Conservation (phyloP, 371 early-diverging fungal species). For the Coemansia sp. region DNA sequence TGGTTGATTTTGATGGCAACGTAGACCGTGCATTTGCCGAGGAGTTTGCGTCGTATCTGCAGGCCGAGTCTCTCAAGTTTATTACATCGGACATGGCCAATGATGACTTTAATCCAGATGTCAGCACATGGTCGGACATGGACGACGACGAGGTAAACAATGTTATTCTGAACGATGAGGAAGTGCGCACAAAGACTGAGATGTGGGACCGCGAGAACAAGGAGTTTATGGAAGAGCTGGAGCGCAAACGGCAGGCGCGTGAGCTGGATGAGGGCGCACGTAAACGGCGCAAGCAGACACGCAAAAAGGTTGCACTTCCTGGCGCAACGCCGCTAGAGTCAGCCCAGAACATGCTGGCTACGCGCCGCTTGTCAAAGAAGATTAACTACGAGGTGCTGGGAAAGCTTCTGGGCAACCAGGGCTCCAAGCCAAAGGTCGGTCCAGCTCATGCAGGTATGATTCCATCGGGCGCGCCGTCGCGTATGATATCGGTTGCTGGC, state of each 20-base stretch:
- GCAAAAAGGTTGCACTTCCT: constrained; percentile 21
- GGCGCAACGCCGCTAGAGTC: constrained; percentile 70
- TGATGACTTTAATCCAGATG: constrained; percentile 36
- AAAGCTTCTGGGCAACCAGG: constrained; percentile 58
- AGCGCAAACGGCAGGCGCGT: constrained; percentile 49
- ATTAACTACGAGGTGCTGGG: constrained; percentile 85
- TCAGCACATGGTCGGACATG: constrained; percentile 60
- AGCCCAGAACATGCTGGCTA: constrained; percentile 66
- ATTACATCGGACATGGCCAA: constrained; percentile 3
- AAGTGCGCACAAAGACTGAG: constrained; percentile 71
- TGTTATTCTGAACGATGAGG: constrained; percentile 69
- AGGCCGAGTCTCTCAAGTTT: constrained; percentile 17
- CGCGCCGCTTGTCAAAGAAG: constrained; percentile 79
- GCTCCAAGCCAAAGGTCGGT: constrained; percentile 14
- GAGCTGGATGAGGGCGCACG: constrained; percentile 23
- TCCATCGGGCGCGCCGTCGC: constrained; percentile 41
- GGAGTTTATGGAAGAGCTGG: constrained; percentile 79
- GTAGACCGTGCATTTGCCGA: constrained; percentile 24
- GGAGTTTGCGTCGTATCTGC: constrained; percentile 26
- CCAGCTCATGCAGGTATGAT: constrained; percentile 22
- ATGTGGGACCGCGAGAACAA: constrained; percentile 86
- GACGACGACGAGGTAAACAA: constrained; percentile 78
- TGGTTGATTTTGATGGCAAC: neutral
- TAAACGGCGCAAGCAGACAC: constrained; percentile 27
- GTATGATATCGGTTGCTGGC: constrained; percentile 37